Evolutionary conservation across 768 basidiomycete species (phyloP), one percentile per base, ranked within the genome.

Genomic region (Termitomyces sp.): DNA sequence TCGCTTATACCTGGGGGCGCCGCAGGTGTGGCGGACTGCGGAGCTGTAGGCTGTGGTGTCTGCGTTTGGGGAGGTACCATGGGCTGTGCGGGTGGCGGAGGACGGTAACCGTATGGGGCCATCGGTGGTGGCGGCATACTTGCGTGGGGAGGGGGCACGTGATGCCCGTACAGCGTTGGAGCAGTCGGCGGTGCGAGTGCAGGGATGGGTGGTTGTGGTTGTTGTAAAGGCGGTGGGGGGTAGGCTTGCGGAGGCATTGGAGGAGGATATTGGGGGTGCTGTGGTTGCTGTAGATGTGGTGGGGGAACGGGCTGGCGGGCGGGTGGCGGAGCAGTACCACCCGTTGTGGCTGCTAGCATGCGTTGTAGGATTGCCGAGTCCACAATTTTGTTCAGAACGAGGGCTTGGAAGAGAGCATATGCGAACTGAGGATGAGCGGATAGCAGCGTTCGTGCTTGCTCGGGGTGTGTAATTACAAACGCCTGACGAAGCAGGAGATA

Each of bases 381-480:
- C 41, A 98, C 91, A 18, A 98, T 92, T 65, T 94, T 92, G 80
- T 95, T 92, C 49, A 98, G 74, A 9, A 98, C 76, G 61, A 99
- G 81, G 0, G 92, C 90, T 73, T 98, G 95, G 78, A 98, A 97
- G 14, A 98, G 79, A 4, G 97, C 97, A 70, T 98, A 98, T 2
- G 94, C 89, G 5, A 97, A 81, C 72, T 98, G 96, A 18, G 97
- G 97, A 65, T 98, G 88, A 18, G 85, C 79, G 26, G 84, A 75
- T 45, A 99, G 80, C 40, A 98, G 75, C 1, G 80, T 76, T 54
- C 87, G 80, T 35, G 96, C 95, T 72, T 94, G 89, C 52, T 96
- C 94, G 9, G 95, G 94, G 59, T 93, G 88, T 0, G 87, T 92
- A 46, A 92, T 87, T 33, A 98, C 88, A 67, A 96, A 94, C 2